Percentiles rank a stretch among this genome's conserved stretches.
Evolutionary conservation across 2,329 filamentous ascomycete genomes (phyloP).

Genomic region (Diaporthe eres): DNA sequence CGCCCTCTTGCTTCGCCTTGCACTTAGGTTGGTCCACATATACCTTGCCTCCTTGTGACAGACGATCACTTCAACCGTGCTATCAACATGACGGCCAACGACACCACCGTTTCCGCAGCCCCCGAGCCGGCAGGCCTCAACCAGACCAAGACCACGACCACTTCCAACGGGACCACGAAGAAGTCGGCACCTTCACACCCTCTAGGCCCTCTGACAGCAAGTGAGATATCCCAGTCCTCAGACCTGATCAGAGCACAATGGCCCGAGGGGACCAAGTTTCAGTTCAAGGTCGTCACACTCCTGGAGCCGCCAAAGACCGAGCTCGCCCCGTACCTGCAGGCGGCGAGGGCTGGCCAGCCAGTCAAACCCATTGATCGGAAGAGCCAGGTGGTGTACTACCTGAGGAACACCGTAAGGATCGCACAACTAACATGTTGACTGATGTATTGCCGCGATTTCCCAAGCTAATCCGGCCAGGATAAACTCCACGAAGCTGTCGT

Average conservation of each 20-base stretch:
- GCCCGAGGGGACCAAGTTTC: conserved; percentile 67
- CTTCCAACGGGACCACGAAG: conserved; percentile 11
- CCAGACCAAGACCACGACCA: conserved; percentile 20
- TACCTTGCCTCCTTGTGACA: not conserved
- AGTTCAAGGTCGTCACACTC: conserved; percentile 76
- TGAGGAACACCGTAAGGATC: conserved; percentile 68
- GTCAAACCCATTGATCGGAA: conserved; percentile 61
- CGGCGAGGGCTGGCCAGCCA: conserved; percentile 58
- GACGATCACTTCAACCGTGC: not conserved
- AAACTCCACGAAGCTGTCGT: conserved; percentile 73
- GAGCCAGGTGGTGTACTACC: conserved; percentile 71
- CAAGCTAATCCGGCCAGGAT: conserved; percentile 55
- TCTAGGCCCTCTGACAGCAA: conserved; percentile 69
- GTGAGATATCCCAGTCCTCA: conserved; percentile 68
- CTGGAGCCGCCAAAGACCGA: conserved; percentile 68
- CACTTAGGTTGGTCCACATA: not conserved
- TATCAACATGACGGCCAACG: conserved; percentile 38
- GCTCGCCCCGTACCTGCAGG: conserved; percentile 64
- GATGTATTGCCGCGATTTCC: not conserved
- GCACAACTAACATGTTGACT: not conserved
- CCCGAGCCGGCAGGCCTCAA: conserved; percentile 6
- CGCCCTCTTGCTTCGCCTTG: too few species aligned
- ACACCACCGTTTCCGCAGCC: not conserved
- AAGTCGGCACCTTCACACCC: conserved; percentile 59
- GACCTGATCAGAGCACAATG: conserved; percentile 66